Evolutionary conservation across 805 yeast species (phyloP).

Genomic region (Hanseniaspora nectarophila): DNA sequence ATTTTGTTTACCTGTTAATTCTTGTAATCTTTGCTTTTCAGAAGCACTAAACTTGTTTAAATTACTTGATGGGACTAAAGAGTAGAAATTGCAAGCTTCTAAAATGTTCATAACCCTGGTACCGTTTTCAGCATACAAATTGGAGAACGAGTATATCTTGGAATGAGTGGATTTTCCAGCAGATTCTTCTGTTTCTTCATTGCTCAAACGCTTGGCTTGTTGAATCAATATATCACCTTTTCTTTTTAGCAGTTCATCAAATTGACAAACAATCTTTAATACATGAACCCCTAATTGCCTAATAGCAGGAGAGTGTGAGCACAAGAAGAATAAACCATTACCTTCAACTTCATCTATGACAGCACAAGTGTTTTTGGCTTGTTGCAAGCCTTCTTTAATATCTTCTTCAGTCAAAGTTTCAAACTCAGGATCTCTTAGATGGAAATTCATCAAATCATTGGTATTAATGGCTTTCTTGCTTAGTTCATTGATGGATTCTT

Average conservation of each 20-base stretch:
- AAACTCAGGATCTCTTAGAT: constrained; percentile 11
- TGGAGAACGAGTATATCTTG: constrained; percentile 42
- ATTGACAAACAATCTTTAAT: constrained; percentile 64
- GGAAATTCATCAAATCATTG: constrained; percentile 8
- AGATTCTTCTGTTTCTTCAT: background rate
- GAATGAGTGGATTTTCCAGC: constrained; percentile 29
- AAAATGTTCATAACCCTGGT: constrained; percentile 65
- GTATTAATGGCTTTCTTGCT: constrained; percentile 19
- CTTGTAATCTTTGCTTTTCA: constrained; percentile 60
- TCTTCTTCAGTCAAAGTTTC: constrained; percentile 18
- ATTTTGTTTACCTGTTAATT: constrained; percentile 44
- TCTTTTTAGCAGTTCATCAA: constrained; percentile 70
- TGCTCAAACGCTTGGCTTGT: constrained; percentile 1
- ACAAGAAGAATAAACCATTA: constrained; percentile 79
- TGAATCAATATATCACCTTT: constrained; percentile 24
- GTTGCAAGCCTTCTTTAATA: constrained; percentile 47
- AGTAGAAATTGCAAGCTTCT: constrained; percentile 56
- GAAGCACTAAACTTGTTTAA: constrained; percentile 49
- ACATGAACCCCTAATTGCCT: constrained; percentile 68
- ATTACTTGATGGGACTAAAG: constrained; percentile 42
- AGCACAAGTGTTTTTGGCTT: constrained; percentile 67
- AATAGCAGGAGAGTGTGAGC: constrained; percentile 71
- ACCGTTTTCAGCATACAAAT: constrained; percentile 69
- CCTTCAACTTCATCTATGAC: constrained; percentile 93
- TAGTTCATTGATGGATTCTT: constrained; percentile 28